These are phyloP conservation scores for Lepidium sativum DNA, from an alignment of 345 rosid species.

Conservation along the genomic window DNA sequence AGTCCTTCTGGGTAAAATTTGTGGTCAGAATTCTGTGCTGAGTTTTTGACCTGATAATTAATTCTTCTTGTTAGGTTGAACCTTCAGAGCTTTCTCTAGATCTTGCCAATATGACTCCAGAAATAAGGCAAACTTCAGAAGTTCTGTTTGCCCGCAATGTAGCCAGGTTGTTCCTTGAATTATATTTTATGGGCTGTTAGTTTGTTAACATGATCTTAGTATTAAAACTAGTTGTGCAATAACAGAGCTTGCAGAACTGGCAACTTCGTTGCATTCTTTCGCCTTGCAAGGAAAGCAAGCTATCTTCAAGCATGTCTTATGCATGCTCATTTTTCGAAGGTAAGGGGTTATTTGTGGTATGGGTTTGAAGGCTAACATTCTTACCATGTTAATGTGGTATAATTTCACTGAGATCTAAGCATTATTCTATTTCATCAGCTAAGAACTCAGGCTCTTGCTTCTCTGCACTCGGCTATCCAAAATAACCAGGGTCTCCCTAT, in stretches of 20 bases:
- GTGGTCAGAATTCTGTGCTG: slow-evolving; percentile 9
- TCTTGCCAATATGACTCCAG: slow-evolving; percentile 97
- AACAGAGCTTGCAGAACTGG: slow-evolving; percentile 90
- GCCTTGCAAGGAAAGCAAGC: slow-evolving; percentile 83
- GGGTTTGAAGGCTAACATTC: slow-evolving; percentile 5
- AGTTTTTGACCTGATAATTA: slow-evolving; percentile 8
- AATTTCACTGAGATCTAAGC: not conserved
- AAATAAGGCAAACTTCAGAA: slow-evolving; percentile 83
- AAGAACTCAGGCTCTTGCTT: slow-evolving; percentile 86
- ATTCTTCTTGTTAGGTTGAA: slow-evolving; percentile 63
- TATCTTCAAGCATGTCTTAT: slow-evolving; percentile 97
- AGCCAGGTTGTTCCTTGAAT: slow-evolving; percentile 60
- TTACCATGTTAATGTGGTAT: not conserved
- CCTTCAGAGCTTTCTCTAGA: slow-evolving; percentile 96
- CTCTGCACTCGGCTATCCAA: slow-evolving; percentile 75
- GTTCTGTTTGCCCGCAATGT: slow-evolving; percentile 86
- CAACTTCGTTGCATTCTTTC: slow-evolving; percentile 80
- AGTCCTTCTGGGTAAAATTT: slow-evolving; percentile 25
- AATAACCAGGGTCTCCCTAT: slow-evolving; percentile 89
- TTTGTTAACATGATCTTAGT: slow-evolving; percentile 26
- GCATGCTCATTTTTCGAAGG: slow-evolving; percentile 99
- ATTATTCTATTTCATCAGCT: slow-evolving; percentile 46
- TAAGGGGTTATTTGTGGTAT: slow-evolving; percentile 23
- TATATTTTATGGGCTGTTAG: not conserved
- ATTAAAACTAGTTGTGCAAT: slow-evolving; percentile 25